Evolutionary conservation across 2,329 filamentous ascomycete species (phyloP), one percentile per base, ranked within the genome.

Genomic region (Monilinia aucupariae): DNA sequence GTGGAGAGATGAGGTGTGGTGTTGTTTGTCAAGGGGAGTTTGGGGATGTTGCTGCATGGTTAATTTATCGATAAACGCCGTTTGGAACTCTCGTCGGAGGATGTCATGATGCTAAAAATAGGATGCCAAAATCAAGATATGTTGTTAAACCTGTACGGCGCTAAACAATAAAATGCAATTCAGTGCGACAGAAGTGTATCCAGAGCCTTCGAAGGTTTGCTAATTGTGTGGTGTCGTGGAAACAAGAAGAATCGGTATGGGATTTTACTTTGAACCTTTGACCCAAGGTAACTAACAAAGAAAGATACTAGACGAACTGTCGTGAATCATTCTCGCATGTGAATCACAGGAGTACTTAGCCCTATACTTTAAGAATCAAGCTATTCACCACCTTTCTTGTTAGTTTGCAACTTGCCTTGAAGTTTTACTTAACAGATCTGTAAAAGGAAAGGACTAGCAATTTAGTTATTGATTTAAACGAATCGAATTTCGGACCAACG

Each of bases 11-110:
- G 32, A 30, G 10, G 15, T n/a, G 22, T 20, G 32, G 9, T 30
- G 10, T 15, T 49, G 10, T 39, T 50, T 15, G 6, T 27, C 22
- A 0, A 37, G 22, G 20, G 2, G 4, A 2, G 17, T 15, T 51
- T 45, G 22, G 32, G 32, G 17, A 30, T 59, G 7, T 27, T 39
- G 45, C 15, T 59, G 56, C 56, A 59, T 51, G 9, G 56, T 50
- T 30, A 32, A 25, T 3, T 22, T 8, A 25, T 25, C 3, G 3
- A 58, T 34, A 41, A 58, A 22, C 41, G 30, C 41, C 25, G 20
- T 32, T 13, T 2, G 7, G 17, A 20, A 47, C 22, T 37, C 4
- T 4, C 7, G 6, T n/a, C 10, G 20, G 34, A 45, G 41, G 20
- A 34, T 34, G 1, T 10, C n/a, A 47, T 20, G 32, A 15, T 25